Evolutionary conservation across 805 yeast species (phyloP).

Genomic region (Isabelozyma heimii): DNA sequence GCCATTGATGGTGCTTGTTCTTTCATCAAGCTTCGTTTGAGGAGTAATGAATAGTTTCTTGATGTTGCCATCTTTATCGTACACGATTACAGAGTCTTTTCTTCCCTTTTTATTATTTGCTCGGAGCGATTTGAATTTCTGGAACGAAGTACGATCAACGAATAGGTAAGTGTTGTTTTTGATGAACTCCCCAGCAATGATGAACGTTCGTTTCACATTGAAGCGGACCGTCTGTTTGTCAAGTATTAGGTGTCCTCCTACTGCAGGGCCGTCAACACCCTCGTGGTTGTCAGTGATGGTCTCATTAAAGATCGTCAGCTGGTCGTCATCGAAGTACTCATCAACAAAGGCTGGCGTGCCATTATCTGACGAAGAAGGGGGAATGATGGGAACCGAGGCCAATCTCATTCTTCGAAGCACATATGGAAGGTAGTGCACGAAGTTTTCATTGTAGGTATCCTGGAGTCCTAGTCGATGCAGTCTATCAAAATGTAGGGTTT

Average conservation of each 20-base stretch:
- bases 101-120: conserved; percentile 15
- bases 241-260: conserved; percentile 13
- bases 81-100: conserved; percentile 17
- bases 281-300: conserved; percentile 6
- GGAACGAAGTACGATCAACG: conserved; percentile 25
- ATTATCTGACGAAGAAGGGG: background rate
- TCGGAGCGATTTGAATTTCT: conserved; percentile 25
- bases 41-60: conserved; percentile 7
- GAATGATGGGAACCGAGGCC: background rate
- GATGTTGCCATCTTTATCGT: conserved; percentile 18
- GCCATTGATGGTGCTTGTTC: background rate
- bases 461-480: conserved; percentile 32
- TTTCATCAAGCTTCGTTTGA: conserved; percentile 3
- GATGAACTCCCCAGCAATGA: conserved; percentile 33
- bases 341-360: background rate
- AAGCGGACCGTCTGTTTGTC: conserved; percentile 16
- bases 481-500: conserved; percentile 25
- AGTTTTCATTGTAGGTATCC: conserved; percentile 34
- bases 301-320: conserved; percentile 18
- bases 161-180: conserved; percentile 27
- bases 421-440: conserved; percentile 35
- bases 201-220: conserved; percentile 24
- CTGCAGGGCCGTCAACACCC: background rate
- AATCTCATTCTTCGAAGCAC: conserved; percentile 17
- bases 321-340: conserved; percentile 13